A percentile compares a stretch with the other conserved stretches of the same genome.
phyloP scores from a whole-genome alignment of 2,329 filamentous ascomycete species.

The Fusarium veterinarium region DNA sequence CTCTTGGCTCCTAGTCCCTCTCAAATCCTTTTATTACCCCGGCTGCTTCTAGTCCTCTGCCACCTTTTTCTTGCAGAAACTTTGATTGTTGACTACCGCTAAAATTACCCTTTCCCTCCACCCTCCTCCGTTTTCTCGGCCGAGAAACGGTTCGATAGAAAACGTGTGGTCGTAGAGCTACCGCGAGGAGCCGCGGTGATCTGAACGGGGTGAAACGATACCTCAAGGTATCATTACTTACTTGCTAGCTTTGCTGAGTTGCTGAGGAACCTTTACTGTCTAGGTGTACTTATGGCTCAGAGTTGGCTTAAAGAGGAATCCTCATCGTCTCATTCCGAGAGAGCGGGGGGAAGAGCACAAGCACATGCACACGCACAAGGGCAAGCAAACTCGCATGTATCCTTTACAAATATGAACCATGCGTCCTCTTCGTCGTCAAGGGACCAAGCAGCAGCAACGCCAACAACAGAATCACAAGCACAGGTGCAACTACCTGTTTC shows the following conservation, averaged over 20 bases:
- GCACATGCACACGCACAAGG: neutral
- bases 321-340: conserved; percentile 33
- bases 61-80: conserved; percentile 21
- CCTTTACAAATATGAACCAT: conserved; percentile 17
- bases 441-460: conserved; percentile 9
- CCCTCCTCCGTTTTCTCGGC: conserved; percentile 34
- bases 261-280: neutral
- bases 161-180: conserved; percentile 26
- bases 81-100: conserved; percentile 24
- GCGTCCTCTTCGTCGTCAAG: conserved; percentile 20
- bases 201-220: conserved; percentile 24
- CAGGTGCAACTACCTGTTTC: neutral
- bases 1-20: conserved; percentile 2
- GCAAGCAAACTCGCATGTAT: conserved; percentile 6
- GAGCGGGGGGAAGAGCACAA: conserved; percentile 16
- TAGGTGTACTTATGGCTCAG: conserved; percentile 30
- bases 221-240: neutral
- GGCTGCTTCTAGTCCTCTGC: conserved; percentile 28
- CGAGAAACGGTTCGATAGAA: conserved; percentile 20
- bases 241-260: neutral
- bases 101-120: conserved; percentile 12
- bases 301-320: conserved; percentile 39
- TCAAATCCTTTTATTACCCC: conserved; percentile 17
- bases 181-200: conserved; percentile 21
- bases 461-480: neutral